A percentile compares a stretch with the other conserved stretches of the same genome.
Evolutionary conservation across 371 early-diverging fungal species (phyloP).

Genomic region (Mucor ambiguus): DNA sequence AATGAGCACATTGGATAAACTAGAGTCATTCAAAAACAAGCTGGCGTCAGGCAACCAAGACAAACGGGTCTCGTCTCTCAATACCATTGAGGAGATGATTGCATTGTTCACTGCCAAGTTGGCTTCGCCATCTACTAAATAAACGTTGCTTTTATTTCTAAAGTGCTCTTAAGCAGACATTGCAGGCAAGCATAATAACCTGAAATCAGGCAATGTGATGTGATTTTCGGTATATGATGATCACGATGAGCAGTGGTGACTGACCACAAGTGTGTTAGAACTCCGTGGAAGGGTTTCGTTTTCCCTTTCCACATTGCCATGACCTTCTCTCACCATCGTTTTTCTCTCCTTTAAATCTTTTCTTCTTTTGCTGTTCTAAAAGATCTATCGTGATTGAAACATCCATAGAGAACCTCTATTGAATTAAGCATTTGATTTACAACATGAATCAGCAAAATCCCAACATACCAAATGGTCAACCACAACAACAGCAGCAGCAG

Average conservation of each 20-base stretch:
- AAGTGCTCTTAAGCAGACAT: no score
- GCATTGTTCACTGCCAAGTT: background rate
- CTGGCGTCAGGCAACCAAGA: background rate
- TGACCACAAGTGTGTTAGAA: background rate
- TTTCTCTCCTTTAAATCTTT: background rate
- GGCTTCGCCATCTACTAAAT: background rate
- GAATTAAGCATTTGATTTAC: background rate
- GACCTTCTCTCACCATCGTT: background rate
- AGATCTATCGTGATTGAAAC: background rate
- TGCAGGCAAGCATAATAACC: no score
- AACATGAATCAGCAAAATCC: constrained; percentile 31
- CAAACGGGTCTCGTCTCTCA: constrained; percentile 3
- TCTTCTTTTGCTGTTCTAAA: background rate
- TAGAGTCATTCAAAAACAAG: constrained; percentile 25
- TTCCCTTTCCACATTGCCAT: background rate
- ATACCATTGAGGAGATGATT: constrained; percentile 19
- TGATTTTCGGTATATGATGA: background rate
- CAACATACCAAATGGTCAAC: constrained; percentile 27
- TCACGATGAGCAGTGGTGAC: background rate
- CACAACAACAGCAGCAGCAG: constrained; percentile 10
- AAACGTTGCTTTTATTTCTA: background rate
- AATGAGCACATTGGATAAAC: constrained; percentile 28
- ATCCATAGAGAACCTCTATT: background rate
- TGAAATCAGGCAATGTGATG: background rate
- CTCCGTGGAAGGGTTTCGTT: background rate